A percentile compares a stretch with the other conserved stretches of the same genome.
Evolutionary conservation across 108 stramenopile species (phyloP).

Genomic region (Craspedostauros australis): DNA sequence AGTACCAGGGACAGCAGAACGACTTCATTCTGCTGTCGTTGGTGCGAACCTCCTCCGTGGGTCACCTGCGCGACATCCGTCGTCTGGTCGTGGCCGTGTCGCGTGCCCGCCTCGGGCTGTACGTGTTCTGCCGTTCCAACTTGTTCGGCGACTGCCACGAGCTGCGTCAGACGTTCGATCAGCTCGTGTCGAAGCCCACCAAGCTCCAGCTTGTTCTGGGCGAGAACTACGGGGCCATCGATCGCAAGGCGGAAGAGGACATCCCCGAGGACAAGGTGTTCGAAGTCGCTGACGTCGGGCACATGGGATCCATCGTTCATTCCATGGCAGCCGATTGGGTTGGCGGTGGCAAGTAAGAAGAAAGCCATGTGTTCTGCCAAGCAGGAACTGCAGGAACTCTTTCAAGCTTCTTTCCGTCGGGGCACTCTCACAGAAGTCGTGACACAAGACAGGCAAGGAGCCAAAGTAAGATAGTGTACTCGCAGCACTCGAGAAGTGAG

Average conservation of each 20-base stretch:
- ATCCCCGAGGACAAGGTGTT: slow-evolving; percentile 37
- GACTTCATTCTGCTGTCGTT: slow-evolving; percentile 93
- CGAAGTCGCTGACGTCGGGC: slow-evolving; percentile 62
- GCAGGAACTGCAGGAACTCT: no score
- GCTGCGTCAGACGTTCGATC: slow-evolving; percentile 59
- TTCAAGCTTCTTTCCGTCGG: no score
- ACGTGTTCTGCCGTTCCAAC: slow-evolving; percentile 78
- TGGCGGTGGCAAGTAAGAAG: no score
- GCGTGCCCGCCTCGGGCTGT: slow-evolving; percentile 94
- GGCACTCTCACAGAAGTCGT: no score
- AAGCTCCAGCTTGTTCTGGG: slow-evolving; percentile 70
- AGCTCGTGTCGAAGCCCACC: slow-evolving; percentile 37
- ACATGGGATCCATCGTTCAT: slow-evolving; percentile 76
- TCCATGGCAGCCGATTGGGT: slow-evolving; percentile 59
- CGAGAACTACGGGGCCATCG: slow-evolving; percentile 46
- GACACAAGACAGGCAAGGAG: no score
- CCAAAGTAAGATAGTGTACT: no score
- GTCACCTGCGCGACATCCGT: slow-evolving; percentile 93
- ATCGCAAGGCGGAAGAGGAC: slow-evolving; percentile 46
- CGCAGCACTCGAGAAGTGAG: no score
- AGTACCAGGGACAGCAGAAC: slow-evolving; percentile 98
- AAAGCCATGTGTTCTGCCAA: no score
- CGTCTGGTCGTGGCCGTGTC: slow-evolving; percentile 95
- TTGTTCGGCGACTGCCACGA: slow-evolving; percentile 73
- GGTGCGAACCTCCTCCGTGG: slow-evolving; percentile 89